Conservation (phyloP, 441 rosid species). For the Breynia disticha region DNA sequence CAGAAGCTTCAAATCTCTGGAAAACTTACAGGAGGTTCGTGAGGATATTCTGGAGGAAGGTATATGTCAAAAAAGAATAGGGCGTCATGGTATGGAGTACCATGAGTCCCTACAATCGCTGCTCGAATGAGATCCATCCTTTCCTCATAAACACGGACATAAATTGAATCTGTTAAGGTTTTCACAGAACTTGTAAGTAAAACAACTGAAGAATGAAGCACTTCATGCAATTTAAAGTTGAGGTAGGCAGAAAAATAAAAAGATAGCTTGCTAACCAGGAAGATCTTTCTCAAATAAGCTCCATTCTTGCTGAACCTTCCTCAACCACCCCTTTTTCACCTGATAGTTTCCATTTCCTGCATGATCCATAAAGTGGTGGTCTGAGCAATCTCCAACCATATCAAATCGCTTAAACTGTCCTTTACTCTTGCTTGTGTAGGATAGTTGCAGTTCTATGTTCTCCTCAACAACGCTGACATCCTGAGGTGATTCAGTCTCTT, state of each 20-base stretch:
- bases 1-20: not conserved
- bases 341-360: slow-evolving; percentile 39
- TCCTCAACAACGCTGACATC: slow-evolving; percentile 26
- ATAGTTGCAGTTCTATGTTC: slow-evolving; percentile 16
- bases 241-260: not conserved
- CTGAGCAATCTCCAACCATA: slow-evolving; percentile 60
- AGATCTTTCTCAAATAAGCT: slow-evolving; percentile 57
- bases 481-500: slow-evolving; percentile 12
- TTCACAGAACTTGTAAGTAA: slow-evolving; percentile 5
- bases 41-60: slow-evolving; percentile 78
- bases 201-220: not conserved
- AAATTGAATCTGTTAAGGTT: slow-evolving; percentile 54
- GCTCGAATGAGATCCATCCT: slow-evolving; percentile 83
- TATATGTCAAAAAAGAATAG: slow-evolving; percentile 83
- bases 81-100: slow-evolving; percentile 87
- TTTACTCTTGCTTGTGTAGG: slow-evolving; percentile 12
- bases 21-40: slow-evolving; percentile 79
- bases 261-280: slow-evolving; percentile 61
- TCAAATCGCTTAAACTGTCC: slow-evolving; percentile 56
- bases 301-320: slow-evolving; percentile 92
- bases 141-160: slow-evolving; percentile 68
- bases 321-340: slow-evolving; percentile 69
- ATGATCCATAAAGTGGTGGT: slow-evolving; percentile 58
- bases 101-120: slow-evolving; percentile 68
- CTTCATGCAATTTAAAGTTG: not conserved